Conservation (phyloP, 1,284 basidiomycete species). For the Ceratobasidium sp. region DNA sequence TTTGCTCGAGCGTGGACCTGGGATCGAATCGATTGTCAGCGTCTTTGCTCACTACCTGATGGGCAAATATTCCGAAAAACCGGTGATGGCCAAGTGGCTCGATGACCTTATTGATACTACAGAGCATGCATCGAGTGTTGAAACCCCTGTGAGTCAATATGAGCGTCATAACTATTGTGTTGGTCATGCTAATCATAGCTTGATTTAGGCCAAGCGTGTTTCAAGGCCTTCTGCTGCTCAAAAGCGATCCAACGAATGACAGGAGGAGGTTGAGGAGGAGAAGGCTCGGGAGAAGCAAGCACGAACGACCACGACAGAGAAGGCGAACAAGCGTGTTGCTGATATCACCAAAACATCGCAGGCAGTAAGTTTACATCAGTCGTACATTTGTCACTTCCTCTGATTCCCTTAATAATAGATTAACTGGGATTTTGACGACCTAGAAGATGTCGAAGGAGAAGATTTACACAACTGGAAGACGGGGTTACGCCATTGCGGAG, state of each 20-base stretch:
- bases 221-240: conserved; percentile 8
- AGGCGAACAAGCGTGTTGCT: not conserved
- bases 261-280: not conserved
- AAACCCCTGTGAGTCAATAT: not conserved
- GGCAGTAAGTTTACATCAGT: not conserved
- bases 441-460: not conserved
- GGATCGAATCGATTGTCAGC: conserved; percentile 18
- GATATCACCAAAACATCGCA: conserved; percentile 24
- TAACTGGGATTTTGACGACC: conserved; percentile 23
- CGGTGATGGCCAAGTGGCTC: conserved; percentile 22
- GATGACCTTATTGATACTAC: conserved; percentile 15
- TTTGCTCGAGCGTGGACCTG: not conserved
- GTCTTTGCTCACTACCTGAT: conserved; percentile 11
- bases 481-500: not conserved
- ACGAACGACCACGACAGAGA: not conserved
- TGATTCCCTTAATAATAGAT: not conserved
- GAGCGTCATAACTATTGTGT: not conserved
- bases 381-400: too few species aligned
- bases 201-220: conserved; percentile 1
- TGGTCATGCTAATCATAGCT: too few species aligned
- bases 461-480: conserved; percentile 10
- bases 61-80: conserved; percentile 5
- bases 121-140: not conserved
- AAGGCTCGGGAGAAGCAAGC: not conserved
- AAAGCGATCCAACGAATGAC: conserved; percentile 9